These are phyloP conservation scores for Alternaria metachromatica DNA, from an alignment of 2,329 filamentous ascomycete genomes.

Conservation along the genomic window DNA sequence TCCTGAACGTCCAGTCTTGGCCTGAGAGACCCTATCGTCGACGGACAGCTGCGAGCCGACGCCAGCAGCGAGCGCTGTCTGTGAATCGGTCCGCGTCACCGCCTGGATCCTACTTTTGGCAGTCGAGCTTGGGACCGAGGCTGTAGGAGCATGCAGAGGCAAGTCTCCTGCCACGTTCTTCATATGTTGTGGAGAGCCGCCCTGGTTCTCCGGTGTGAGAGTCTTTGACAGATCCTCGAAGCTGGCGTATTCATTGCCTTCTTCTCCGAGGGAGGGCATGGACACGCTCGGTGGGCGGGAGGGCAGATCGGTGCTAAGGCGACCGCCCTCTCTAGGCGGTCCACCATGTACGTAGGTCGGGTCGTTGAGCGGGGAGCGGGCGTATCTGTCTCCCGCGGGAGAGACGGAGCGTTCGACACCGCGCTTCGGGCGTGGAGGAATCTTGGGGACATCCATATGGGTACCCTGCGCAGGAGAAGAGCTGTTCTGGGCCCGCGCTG, in stretches of 20 bases:
- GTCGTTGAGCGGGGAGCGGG: slow-evolving; percentile 85
- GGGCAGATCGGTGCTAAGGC: slow-evolving; percentile 50
- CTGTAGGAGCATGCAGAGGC: slow-evolving; percentile 87
- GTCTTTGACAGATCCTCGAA: slow-evolving; percentile 53
- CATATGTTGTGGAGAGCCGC: slow-evolving; percentile 70
- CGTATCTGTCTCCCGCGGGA: slow-evolving; percentile 78
- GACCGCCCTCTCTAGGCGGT: slow-evolving; percentile 42
- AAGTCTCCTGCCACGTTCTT: slow-evolving; percentile 80
- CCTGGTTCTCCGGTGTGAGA: slow-evolving; percentile 38
- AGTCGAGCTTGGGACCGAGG: slow-evolving; percentile 79
- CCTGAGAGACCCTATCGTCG: slow-evolving; percentile 36
- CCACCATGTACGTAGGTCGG: slow-evolving; percentile 59
- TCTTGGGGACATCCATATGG: slow-evolving; percentile 66
- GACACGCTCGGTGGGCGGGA: slow-evolving; percentile 76
- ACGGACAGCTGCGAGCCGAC: slow-evolving; percentile 68
- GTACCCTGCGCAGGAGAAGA: slow-evolving; percentile 47
- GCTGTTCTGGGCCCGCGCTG: slow-evolving; percentile 60
- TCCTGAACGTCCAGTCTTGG: slow-evolving; percentile 38
- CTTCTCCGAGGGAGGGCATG: slow-evolving; percentile 85
- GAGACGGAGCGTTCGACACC: slow-evolving; percentile 76
- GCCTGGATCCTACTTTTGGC: slow-evolving; percentile 82
- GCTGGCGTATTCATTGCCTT: slow-evolving; percentile 86
- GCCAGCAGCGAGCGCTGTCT: slow-evolving; percentile 81
- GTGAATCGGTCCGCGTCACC: slow-evolving; percentile 92
- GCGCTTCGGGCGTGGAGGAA: slow-evolving; percentile 79